A percentile compares a stretch with the other conserved stretches of the same genome.
Conservation (phyloP, 2,329 filamentous ascomycete genomes). For the Talaromyces islandicus region DNA sequence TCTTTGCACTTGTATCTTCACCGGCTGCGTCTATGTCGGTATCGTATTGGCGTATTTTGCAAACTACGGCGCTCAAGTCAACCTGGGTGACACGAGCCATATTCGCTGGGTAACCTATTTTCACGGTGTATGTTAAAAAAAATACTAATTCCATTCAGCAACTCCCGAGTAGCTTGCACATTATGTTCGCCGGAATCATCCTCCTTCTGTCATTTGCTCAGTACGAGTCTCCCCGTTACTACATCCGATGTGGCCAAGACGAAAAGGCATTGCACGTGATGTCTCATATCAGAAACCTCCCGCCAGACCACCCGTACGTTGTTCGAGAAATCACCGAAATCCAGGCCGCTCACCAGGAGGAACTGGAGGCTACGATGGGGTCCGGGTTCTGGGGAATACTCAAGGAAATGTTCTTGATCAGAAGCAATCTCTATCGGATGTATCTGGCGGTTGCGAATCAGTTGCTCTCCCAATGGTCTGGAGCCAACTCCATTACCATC, state of each 20-base stretch:
- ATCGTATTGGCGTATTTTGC: slow-evolving; percentile 76
- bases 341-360: slow-evolving; percentile 59
- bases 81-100: slow-evolving; percentile 41
- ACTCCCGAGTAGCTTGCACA: slow-evolving; percentile 66
- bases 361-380: slow-evolving; percentile 65
- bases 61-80: slow-evolving; percentile 56
- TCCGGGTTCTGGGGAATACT: slow-evolving; percentile 59
- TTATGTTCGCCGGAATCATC: slow-evolving; percentile 71
- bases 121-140: background rate
- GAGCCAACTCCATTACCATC: slow-evolving; percentile 65
- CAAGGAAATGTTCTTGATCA: slow-evolving; percentile 62
- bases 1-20: slow-evolving; percentile 66
- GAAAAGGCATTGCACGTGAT: slow-evolving; percentile 46
- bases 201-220: slow-evolving; percentile 64
- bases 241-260: slow-evolving; percentile 58
- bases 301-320: slow-evolving; percentile 49
- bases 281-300: slow-evolving; percentile 47
- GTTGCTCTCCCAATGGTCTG: slow-evolving; percentile 54
- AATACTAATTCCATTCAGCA: slow-evolving; percentile 19
- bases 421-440: slow-evolving; percentile 64
- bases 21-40: slow-evolving; percentile 67
- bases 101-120: slow-evolving; percentile 40
- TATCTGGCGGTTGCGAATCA: slow-evolving; percentile 65
- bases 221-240: slow-evolving; percentile 64
- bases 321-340: slow-evolving; percentile 59